phyloP scores from a whole-genome alignment of 495 filamentous ascomycete species.

The Pyronema domesticum region DNA sequence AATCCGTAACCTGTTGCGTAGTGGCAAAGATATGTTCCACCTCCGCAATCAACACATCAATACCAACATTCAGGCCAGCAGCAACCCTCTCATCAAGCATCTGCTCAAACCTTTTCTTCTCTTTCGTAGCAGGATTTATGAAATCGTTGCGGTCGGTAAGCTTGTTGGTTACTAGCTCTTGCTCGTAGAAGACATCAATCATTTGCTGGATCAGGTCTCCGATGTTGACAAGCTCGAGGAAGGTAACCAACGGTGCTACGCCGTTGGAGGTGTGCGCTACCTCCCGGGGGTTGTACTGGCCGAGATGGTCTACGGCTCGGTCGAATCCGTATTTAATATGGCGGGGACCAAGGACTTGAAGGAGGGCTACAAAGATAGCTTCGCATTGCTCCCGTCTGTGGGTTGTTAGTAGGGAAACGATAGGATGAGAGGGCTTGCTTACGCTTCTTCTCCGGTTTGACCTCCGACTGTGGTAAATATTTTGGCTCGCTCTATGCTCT shows the following conservation, averaged over 20 bases:
- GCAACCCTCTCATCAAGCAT: conserved; percentile 97
- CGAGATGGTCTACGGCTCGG: conserved; percentile 78
- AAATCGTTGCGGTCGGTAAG: conserved; percentile 90
- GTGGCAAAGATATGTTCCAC: conserved; percentile 90
- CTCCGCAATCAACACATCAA: conserved; percentile 96
- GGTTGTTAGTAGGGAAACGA: background rate
- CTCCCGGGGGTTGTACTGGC: conserved; percentile 77
- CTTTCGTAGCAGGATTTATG: conserved; percentile 70
- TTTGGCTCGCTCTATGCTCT: conserved; percentile 67
- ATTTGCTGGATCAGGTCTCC: conserved; percentile 97
- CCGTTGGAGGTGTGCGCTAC: conserved; percentile 55
- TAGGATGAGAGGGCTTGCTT: conserved; percentile 17
- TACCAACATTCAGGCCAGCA: conserved; percentile 87
- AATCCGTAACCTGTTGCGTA: conserved; percentile 70
- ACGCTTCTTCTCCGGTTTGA: conserved; percentile 62
- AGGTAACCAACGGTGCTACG: conserved; percentile 84
- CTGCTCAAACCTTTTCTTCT: conserved; percentile 97
- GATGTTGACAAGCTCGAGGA: conserved; percentile 93
- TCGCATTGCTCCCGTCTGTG: conserved; percentile 54
- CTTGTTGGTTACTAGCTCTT: conserved; percentile 66
- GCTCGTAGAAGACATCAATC: conserved; percentile 97
- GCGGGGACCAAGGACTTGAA: conserved; percentile 65
- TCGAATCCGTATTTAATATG: conserved; percentile 86
- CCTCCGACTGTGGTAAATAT: conserved; percentile 64
- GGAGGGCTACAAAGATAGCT: conserved; percentile 65